Conservation (phyloP, 2,329 filamentous ascomycete species). For the Falciphora oryzae region DNA sequence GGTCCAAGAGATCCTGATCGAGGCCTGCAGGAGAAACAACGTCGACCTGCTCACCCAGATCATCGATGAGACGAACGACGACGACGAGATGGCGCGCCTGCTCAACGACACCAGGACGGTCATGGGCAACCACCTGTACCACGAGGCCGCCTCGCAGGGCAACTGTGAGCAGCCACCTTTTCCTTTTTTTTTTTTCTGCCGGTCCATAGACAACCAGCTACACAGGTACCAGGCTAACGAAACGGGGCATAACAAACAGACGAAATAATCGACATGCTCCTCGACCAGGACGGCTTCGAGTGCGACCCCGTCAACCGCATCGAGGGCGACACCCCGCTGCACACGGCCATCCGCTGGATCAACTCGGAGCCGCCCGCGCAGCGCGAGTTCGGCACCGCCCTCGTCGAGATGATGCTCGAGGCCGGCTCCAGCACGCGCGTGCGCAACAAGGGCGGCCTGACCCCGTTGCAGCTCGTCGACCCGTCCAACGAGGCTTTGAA, state of each 20-base stretch:
- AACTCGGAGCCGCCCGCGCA: slow-evolving; percentile 61
- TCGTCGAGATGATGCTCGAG: slow-evolving; percentile 78
- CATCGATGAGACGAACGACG: slow-evolving; percentile 55
- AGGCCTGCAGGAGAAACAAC: slow-evolving; percentile 92
- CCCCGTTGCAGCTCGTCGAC: slow-evolving; percentile 66
- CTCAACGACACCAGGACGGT: slow-evolving; percentile 83
- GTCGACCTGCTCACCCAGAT: slow-evolving; percentile 74
- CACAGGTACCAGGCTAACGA: no score
- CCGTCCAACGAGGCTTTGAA: slow-evolving; percentile 59
- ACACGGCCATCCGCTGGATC: slow-evolving; percentile 71
- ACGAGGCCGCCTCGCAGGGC: slow-evolving; percentile 79
- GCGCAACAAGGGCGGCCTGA: slow-evolving; percentile 68
- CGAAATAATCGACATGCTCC: slow-evolving; percentile 74
- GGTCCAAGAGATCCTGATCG: slow-evolving; percentile 77
- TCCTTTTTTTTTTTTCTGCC: no score
- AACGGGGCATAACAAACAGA: no score
- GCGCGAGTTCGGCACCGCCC: slow-evolving; percentile 56
- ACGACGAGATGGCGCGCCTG: slow-evolving; percentile 60
- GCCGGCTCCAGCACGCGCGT: slow-evolving; percentile 57
- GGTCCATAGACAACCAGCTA: no score
- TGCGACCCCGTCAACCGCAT: slow-evolving; percentile 70
- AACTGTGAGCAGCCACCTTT: slow-evolving; percentile 58
- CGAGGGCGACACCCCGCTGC: slow-evolving; percentile 73
- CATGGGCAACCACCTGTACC: slow-evolving; percentile 82
- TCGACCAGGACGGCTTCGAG: slow-evolving; percentile 79